These are phyloP conservation scores for Cryptococcus sp. DNA, from an alignment of 1,284 basidiomycete genomes.

Conservation along the genomic window DNA sequence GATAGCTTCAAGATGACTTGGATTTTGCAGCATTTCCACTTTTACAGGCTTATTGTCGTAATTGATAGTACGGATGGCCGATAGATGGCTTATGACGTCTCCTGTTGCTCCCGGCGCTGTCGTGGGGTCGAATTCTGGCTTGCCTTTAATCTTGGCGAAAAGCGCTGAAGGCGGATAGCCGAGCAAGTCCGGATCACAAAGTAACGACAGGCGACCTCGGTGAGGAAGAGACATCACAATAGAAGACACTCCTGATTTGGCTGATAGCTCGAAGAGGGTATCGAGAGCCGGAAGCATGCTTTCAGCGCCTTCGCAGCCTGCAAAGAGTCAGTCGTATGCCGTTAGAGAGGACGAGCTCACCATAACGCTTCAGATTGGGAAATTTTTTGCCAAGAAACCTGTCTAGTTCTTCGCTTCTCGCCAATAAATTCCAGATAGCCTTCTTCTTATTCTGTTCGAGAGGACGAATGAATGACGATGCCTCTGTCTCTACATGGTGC, in stretches of 20 bases:
- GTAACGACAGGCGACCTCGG: constrained; percentile 79
- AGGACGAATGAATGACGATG: constrained; percentile 47
- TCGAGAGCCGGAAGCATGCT: constrained; percentile 85
- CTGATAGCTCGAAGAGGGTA: constrained; percentile 62
- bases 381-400: constrained; percentile 48
- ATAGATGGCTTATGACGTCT: constrained; percentile 82
- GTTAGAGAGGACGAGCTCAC: constrained; percentile 12
- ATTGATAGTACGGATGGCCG: constrained; percentile 58
- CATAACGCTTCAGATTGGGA: constrained; percentile 47
- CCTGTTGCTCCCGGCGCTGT: constrained; percentile 70
- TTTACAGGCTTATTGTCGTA: constrained; percentile 59
- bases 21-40: constrained; percentile 79
- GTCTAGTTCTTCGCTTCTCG: constrained; percentile 76
- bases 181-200: constrained; percentile 68
- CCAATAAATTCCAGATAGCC: constrained; percentile 68
- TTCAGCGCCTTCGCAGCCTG: constrained; percentile 71
- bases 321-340: not conserved
- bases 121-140: constrained; percentile 62
- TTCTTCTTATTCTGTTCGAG: constrained; percentile 53
- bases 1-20: constrained; percentile 83
- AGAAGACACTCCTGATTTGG: constrained; percentile 63
- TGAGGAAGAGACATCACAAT: constrained; percentile 66
- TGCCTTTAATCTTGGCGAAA: constrained; percentile 82
- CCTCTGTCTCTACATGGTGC: constrained; percentile 71
- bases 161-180: constrained; percentile 66